Conservation (phyloP, 495 filamentous ascomycete species). For the Xylaria castorea region DNA sequence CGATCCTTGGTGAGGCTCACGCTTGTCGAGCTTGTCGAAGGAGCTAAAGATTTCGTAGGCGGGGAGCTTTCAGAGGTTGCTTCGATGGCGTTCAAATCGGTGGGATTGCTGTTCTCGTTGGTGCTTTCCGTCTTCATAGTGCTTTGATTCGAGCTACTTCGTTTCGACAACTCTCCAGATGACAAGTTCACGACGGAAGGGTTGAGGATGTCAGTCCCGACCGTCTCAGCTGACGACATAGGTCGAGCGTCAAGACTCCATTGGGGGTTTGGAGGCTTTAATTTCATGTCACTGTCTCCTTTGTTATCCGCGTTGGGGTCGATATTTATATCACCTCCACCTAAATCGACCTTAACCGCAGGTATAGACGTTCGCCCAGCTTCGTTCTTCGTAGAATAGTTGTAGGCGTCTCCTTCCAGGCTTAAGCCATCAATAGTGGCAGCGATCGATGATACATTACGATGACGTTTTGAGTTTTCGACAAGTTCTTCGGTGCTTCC, state of each 20-base stretch:
- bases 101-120: conserved; percentile 27
- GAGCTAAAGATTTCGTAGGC: conserved; percentile 38
- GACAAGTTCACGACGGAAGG: conserved; percentile 27
- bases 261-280: conserved; percentile 2
- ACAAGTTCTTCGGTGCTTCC: conserved; percentile 55
- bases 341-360: conserved; percentile 39
- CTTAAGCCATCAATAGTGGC: conserved; percentile 62
- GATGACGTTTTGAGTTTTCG: conserved; percentile 6
- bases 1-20: conserved; percentile 55
- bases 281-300: conserved; percentile 1
- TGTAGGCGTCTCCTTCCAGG: conserved; percentile 42
- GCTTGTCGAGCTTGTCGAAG: conserved; percentile 49
- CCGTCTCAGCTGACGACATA: conserved; percentile 36
- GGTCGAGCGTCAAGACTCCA: conserved; percentile 27
- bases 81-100: conserved; percentile 26
- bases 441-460: conserved; percentile 55
- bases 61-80: conserved; percentile 36
- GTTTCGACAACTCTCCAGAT: conserved; percentile 28
- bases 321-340: conserved; percentile 9
- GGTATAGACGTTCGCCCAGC: conserved; percentile 21
- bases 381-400: conserved; percentile 17
- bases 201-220: conserved; percentile 39
- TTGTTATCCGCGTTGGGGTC: not conserved
- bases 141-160: conserved; percentile 31
- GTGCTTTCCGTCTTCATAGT: conserved; percentile 28